A percentile compares a stretch with the other conserved stretches of the same genome.
phyloP scores from a whole-genome alignment of 305 asterid species.

The Rubia peregrina region DNA sequence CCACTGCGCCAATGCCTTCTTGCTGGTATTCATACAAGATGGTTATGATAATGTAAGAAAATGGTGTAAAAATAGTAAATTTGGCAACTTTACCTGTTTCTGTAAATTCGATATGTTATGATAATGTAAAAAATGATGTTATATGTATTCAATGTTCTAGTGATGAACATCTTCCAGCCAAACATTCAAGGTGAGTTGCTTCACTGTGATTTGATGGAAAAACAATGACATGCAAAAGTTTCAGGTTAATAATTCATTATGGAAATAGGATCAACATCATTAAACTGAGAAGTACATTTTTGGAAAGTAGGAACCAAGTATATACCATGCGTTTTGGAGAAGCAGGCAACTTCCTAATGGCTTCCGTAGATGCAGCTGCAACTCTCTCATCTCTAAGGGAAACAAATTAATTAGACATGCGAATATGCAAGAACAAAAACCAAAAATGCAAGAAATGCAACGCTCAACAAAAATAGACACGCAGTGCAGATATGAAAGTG shows the following conservation, averaged over 20 bases:
- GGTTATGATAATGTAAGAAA: not conserved
- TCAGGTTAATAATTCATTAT: not conserved
- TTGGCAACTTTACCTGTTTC: too few species aligned
- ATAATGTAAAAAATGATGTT: not conserved
- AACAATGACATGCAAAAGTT: constrained; percentile 42
- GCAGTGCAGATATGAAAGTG: not conserved
- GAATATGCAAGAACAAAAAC: not conserved
- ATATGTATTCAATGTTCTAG: constrained; percentile 38
- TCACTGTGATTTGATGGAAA: constrained; percentile 50
- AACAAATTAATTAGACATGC: not conserved
- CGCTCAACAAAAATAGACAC: not conserved
- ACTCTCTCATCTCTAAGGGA: constrained; percentile 71
- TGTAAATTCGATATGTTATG: too few species aligned
- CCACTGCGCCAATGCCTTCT: constrained; percentile 41
- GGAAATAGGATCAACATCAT: not conserved
- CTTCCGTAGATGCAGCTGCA: constrained; percentile 67
- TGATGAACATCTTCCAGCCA: constrained; percentile 61
- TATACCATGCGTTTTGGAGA: constrained; percentile 65
- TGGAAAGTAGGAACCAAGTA: constrained; percentile 20
- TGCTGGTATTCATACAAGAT: constrained; percentile 30
- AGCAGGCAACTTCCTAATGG: constrained; percentile 50
- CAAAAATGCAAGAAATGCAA: not conserved
- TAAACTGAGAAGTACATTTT: constrained; percentile 12
- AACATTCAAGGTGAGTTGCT: constrained; percentile 51
- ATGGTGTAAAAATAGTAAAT: not conserved